phyloP scores from a whole-genome alignment of 169 alveolate species.

The Blepharisma undulans region DNA sequence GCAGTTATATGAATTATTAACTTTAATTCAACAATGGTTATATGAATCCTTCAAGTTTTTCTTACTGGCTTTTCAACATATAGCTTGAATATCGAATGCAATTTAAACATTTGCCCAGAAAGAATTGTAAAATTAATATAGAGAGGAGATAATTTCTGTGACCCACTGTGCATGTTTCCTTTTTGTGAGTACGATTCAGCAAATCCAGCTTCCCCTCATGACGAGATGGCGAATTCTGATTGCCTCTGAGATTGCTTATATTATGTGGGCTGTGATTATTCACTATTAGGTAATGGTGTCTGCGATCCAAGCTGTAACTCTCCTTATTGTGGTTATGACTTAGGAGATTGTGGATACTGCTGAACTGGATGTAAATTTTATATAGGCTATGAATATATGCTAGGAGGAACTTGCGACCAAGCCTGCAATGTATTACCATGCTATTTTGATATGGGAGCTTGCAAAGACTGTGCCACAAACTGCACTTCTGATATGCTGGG shows the following conservation, averaged over 20 bases:
- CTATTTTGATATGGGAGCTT: conserved; percentile 25
- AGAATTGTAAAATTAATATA: background rate
- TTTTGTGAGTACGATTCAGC: background rate
- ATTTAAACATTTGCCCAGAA: background rate
- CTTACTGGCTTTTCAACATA: background rate
- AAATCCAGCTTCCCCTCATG: background rate
- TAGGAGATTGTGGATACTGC: conserved; percentile 28
- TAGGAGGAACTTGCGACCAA: conserved; percentile 29
- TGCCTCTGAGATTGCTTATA: background rate
- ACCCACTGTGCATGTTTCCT: background rate
- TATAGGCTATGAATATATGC: background rate
- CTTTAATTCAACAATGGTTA: too few species aligned
- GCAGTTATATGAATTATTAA: too few species aligned
- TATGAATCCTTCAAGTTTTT: background rate
- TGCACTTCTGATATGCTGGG: background rate
- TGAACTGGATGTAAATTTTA: background rate
- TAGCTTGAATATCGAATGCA: background rate
- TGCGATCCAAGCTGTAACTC: conserved; percentile 25
- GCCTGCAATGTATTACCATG: conserved; percentile 28
- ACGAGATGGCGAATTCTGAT: background rate
- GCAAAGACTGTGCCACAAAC: background rate
- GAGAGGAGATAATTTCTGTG: background rate
- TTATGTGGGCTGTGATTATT: background rate
- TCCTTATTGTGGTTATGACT: background rate
- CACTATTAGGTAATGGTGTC: background rate